Conservation (phyloP, 2,329 filamentous ascomycete species). For the Aureobasidium mangrovei region DNA sequence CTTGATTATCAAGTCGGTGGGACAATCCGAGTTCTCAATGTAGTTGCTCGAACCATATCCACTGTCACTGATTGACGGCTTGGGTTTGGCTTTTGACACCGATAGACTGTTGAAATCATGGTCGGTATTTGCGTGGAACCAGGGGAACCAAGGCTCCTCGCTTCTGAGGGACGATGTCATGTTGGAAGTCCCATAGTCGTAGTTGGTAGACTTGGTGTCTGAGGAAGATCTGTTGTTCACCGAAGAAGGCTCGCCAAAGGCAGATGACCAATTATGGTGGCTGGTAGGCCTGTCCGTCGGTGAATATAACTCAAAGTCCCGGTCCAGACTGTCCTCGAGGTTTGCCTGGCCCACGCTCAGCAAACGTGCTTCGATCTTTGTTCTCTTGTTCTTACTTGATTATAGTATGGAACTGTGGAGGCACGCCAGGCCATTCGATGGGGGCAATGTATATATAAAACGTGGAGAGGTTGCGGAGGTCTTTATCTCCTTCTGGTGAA, state of each 20-base stretch:
- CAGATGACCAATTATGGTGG: not conserved
- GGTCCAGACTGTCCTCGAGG: not conserved
- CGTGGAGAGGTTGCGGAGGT: not conserved
- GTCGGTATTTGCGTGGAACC: not conserved
- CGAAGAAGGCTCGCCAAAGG: not conserved
- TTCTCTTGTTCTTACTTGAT: no score
- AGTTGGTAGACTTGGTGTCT: not conserved
- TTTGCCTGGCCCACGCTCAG: not conserved
- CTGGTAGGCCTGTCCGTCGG: not conserved
- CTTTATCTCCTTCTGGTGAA: not conserved
- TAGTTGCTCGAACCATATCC: slow-evolving; percentile 2
- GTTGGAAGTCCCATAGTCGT: not conserved
- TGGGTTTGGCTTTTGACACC: not conserved
- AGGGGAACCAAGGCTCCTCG: not conserved
- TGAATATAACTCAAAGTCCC: slow-evolving; percentile 4
- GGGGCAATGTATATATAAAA: not conserved
- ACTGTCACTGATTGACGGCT: slow-evolving; percentile 1
- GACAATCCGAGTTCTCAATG: not conserved
- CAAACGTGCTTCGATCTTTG: no score
- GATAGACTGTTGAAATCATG: not conserved
- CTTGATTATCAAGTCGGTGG: not conserved
- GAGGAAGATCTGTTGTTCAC: not conserved
- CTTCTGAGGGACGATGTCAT: not conserved
- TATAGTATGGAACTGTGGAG: not conserved
- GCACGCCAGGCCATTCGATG: slow-evolving; percentile 9